Evolutionary conservation across 441 rosid species (phyloP), one percentile per base, ranked within the genome.

Genomic region (Populus trichocarpa): DNA sequence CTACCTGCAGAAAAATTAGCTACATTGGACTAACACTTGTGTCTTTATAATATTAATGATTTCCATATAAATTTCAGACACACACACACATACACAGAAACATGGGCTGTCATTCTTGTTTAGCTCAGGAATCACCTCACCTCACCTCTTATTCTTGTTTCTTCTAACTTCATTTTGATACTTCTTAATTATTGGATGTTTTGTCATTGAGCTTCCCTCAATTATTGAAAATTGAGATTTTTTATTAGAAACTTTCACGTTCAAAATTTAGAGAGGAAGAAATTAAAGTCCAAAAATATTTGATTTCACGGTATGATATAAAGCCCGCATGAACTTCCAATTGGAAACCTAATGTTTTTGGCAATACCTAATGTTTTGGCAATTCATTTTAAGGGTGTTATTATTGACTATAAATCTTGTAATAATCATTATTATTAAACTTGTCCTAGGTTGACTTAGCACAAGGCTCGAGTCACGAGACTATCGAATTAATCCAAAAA

Each of bases 1-100:
- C 74, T 38, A 14, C 38, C 75, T 32, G 67, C 81, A 82, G 63
- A 74, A 8, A 68, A 69, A 30, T 73, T 70, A 28, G 20, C 70
- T 67, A 40, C 32, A 4, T 30, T 30, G 74, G 32, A 30, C 66
- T 20, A 77, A 68, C 75, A 77, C 67, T 77, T 13, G 57, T 46
- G 18, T 14, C 57, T 14, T 14, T 46, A 46, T 46, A 46, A 38
- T 38, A 38, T 38, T 38, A 38, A 38, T 38, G 13, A 38, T 38
- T 38, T 38, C 46, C 46, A 38, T 38, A 38, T 42, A 42, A 14
- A 46, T 4, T 46, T 14, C 57, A 46, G 57, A 46, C 57, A 42
- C 50, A 42, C 50, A 42, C 50, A 12, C 25, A 25, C 25, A 25
- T 25, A 25, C 25, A 25, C 25, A 50, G 57, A 50, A 16, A 50